Evolutionary conservation across 495 filamentous ascomycete species (phyloP).

Genomic region (Parachaetomium inaequale): DNA sequence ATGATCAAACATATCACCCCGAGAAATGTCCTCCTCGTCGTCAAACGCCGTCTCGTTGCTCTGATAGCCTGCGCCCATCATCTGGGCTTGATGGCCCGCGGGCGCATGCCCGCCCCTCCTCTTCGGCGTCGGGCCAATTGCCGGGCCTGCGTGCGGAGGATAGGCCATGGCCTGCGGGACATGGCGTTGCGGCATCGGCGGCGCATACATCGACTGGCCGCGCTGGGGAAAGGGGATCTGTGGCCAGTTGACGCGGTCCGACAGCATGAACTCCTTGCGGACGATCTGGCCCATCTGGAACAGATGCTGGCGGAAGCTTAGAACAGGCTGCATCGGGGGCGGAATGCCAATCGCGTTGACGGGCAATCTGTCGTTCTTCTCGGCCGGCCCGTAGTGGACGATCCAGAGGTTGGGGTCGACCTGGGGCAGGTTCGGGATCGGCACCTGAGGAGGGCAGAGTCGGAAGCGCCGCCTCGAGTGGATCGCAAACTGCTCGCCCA

Average conservation of each 20-base stretch:
- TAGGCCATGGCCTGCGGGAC: conserved; percentile 51
- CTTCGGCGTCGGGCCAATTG: conserved; percentile 47
- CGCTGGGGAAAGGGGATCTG: conserved; percentile 64
- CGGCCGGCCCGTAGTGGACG: conserved; percentile 80
- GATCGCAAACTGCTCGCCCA: conserved; percentile 62
- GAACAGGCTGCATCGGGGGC: conserved; percentile 56
- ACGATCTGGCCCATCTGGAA: conserved; percentile 75
- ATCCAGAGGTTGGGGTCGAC: conserved; percentile 86
- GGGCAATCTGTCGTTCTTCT: conserved; percentile 67
- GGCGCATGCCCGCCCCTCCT: conserved; percentile 31
- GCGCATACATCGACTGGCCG: conserved; percentile 43
- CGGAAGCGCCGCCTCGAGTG: conserved; percentile 83
- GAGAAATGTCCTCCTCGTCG: conserved; percentile 82
- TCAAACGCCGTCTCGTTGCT: conserved; percentile 59
- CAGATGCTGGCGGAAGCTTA: conserved; percentile 63
- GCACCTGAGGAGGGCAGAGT: conserved; percentile 60
- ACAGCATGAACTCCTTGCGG: conserved; percentile 90
- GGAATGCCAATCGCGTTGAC: conserved; percentile 56
- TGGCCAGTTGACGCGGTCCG: conserved; percentile 86
- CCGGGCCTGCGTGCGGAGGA: conserved; percentile 41
- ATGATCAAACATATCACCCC: conserved; percentile 83
- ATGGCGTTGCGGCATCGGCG: conserved; percentile 35
- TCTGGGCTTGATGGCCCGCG: conserved; percentile 30
- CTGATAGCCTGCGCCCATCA: conserved; percentile 25
- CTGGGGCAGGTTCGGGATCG: conserved; percentile 55